Evolutionary conservation across 129 eudicot species (phyloP).

Genomic region (Escallonia rubra): DNA sequence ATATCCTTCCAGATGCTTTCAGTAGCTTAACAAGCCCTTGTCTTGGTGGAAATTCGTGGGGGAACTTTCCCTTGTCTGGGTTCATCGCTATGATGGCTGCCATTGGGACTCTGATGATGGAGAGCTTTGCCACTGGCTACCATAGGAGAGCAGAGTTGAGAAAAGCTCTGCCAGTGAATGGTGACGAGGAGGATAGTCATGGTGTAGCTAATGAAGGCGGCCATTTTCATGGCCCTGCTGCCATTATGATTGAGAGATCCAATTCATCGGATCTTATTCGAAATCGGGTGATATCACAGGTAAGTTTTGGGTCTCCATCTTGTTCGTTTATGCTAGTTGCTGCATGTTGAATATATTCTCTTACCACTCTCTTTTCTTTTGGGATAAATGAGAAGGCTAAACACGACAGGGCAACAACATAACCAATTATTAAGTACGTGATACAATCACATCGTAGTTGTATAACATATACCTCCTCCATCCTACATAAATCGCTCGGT

Average conservation of each 20-base stretch:
- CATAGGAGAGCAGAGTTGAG: slow-evolving; percentile 4
- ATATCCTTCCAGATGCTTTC: slow-evolving; percentile 30
- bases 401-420: no score
- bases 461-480: no score
- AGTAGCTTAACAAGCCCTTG: slow-evolving; percentile 14
- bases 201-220: no score
- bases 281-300: slow-evolving; percentile 13
- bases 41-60: slow-evolving; percentile 17
- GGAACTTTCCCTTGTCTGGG: slow-evolving; percentile 22
- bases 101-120: slow-evolving; percentile 16
- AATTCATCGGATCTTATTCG: slow-evolving; percentile 8
- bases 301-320: neutral
- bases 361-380: no score
- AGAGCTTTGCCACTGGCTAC: slow-evolving; percentile 9
- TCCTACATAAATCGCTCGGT: no score
- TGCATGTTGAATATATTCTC: no score
- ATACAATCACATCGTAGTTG: no score
- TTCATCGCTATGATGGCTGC: slow-evolving; percentile 23
- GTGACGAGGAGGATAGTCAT: neutral
- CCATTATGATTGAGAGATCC: slow-evolving; percentile 1
- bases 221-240: neutral
- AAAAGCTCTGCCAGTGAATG: slow-evolving; percentile 1
- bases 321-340: neutral
- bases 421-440: no score
- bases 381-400: no score